phyloP scores from a whole-genome alignment of 2,329 filamentous ascomycete species.

The Aspergillus intermedius region DNA sequence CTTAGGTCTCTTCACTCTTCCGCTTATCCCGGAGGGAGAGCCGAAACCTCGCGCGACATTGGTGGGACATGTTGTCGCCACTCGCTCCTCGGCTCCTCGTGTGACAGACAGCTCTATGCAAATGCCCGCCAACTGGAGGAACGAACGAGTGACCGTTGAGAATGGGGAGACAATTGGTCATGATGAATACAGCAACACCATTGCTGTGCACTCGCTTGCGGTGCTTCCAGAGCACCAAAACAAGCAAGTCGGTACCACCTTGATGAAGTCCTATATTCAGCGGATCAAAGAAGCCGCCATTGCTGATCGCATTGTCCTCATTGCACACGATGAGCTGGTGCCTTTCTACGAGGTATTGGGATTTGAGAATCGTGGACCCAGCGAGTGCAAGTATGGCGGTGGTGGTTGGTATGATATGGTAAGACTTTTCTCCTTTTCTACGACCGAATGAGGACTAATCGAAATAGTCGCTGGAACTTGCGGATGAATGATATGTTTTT shows the following conservation, averaged over 20 bases:
- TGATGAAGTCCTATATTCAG: slow-evolving; percentile 72
- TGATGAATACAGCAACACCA: slow-evolving; percentile 63
- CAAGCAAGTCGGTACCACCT: slow-evolving; percentile 64
- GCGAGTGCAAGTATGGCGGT: slow-evolving; percentile 65
- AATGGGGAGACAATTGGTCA: slow-evolving; percentile 55
- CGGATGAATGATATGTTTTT: slow-evolving; percentile 12
- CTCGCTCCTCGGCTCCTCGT: slow-evolving; percentile 56
- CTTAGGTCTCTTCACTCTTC: slow-evolving; percentile 68
- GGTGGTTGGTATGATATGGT: slow-evolving; percentile 82
- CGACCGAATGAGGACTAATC: slow-evolving; percentile 5
- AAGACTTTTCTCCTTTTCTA: slow-evolving; percentile 18
- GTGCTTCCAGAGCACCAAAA: slow-evolving; percentile 69
- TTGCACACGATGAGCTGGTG: slow-evolving; percentile 68
- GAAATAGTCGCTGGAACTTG: slow-evolving; percentile 24
- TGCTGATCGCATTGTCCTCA: slow-evolving; percentile 65
- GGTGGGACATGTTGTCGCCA: slow-evolving; percentile 71
- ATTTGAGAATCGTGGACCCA: slow-evolving; percentile 63
- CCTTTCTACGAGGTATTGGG: slow-evolving; percentile 71
- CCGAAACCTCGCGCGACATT: slow-evolving; percentile 58
- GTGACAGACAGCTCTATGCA: slow-evolving; percentile 74
- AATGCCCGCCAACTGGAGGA: slow-evolving; percentile 61
- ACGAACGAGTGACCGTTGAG: slow-evolving; percentile 34
- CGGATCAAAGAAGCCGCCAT: slow-evolving; percentile 64
- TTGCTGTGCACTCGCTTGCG: slow-evolving; percentile 76
- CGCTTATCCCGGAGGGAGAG: slow-evolving; percentile 45